Conservation (phyloP, 2,329 filamentous ascomycete genomes). For the Penicillium sp. region DNA sequence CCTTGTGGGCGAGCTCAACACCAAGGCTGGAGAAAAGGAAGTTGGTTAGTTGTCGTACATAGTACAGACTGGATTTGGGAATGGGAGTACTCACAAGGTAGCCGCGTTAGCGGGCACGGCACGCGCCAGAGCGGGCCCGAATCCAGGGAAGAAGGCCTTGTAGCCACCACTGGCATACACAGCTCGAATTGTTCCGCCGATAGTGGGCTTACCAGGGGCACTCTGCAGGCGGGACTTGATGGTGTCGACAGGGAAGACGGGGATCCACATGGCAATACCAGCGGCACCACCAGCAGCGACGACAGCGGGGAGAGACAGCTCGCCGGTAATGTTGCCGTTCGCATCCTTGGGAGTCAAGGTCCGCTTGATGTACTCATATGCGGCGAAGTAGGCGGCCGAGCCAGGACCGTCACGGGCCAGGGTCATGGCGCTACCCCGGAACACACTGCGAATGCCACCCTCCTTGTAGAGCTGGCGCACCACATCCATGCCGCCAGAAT, state of each 20-base stretch:
- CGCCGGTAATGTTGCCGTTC: slow-evolving; percentile 71
- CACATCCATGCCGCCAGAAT: slow-evolving; percentile 84
- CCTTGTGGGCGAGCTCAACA: slow-evolving; percentile 56
- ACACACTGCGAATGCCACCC: slow-evolving; percentile 88
- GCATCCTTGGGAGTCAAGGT: slow-evolving; percentile 81
- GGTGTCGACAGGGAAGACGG: slow-evolving; percentile 96
- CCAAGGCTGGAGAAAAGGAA: slow-evolving; percentile 42
- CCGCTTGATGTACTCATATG: slow-evolving; percentile 95
- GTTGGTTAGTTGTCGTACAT: slow-evolving; percentile 16
- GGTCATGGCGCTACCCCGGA: slow-evolving; percentile 87
- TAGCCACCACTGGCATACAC: slow-evolving; percentile 83
- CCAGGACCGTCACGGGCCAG: slow-evolving; percentile 92
- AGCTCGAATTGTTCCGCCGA: slow-evolving; percentile 77
- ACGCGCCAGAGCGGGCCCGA: slow-evolving; percentile 87
- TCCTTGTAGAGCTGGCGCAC: slow-evolving; percentile 91
- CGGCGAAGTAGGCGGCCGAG: slow-evolving; percentile 92
- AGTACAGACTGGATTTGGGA: background rate
- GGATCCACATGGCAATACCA: slow-evolving; percentile 98
- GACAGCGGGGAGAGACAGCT: slow-evolving; percentile 80
- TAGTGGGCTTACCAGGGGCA: slow-evolving; percentile 79
- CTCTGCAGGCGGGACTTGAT: slow-evolving; percentile 95
- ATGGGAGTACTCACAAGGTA: slow-evolving; percentile 66
- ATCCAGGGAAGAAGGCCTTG: slow-evolving; percentile 95
- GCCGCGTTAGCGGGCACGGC: slow-evolving; percentile 96
- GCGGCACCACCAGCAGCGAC: slow-evolving; percentile 86